These are phyloP conservation scores for Stephanodiscus triporus DNA, from an alignment of 108 stramenopile genomes.

Conservation along the genomic window DNA sequence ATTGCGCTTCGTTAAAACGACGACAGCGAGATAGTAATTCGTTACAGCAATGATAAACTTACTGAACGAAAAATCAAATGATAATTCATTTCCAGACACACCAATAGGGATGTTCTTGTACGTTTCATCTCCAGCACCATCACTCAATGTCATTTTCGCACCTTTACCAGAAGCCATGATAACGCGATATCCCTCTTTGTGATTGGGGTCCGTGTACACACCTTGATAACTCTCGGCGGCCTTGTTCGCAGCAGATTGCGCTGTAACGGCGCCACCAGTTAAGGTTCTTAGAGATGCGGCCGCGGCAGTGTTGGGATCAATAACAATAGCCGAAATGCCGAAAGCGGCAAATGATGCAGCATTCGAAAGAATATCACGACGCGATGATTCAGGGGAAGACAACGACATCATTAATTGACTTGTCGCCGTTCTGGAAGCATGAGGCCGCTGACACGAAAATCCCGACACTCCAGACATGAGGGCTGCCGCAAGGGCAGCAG, in stretches of 20 bases:
- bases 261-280: conserved; percentile 1
- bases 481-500: conserved; percentile 7
- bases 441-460: neutral
- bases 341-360: conserved; percentile 24
- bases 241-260: conserved; percentile 24
- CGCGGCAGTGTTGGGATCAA: conserved; percentile 11
- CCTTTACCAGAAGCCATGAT: conserved; percentile 11
- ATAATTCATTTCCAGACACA: conserved; percentile 12
- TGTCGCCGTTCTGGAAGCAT: conserved; percentile 15
- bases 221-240: conserved; percentile 30
- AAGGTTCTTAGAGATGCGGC: neutral
- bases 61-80: conserved; percentile 30
- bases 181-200: conserved; percentile 31
- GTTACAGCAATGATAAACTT: neutral
- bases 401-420: conserved; percentile 20
- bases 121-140: conserved; percentile 14
- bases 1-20: neutral
- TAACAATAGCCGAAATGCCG: conserved; percentile 12
- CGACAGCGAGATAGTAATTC: neutral
- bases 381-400: conserved; percentile 12
- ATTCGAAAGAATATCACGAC: conserved; percentile 28
- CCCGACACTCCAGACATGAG: conserved; percentile 1
- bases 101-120: conserved; percentile 28
- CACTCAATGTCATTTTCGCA: conserved; percentile 27
- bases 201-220: conserved; percentile 31